A percentile compares a stretch with the other conserved stretches of the same genome.
Evolutionary conservation across 352 stramenopile genomes (phyloP).

Genomic region (Phytophthora boehmeriae): DNA sequence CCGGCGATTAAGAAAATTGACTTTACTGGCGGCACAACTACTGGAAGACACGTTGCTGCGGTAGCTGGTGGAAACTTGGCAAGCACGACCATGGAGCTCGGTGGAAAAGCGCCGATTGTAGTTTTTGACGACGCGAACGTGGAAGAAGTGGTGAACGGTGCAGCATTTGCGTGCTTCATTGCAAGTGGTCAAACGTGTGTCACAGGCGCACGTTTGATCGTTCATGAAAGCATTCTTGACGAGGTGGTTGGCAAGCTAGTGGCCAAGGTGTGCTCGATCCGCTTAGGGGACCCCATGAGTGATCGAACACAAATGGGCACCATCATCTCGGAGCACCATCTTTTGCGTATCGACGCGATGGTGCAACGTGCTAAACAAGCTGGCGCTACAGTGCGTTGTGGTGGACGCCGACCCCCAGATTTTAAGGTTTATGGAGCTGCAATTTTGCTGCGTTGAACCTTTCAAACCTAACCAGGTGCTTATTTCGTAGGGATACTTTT

Average conservation of each 20-base stretch:
- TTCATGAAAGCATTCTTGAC: slow-evolving; percentile 81
- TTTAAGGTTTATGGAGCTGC: slow-evolving; percentile 25
- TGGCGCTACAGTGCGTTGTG: slow-evolving; percentile 77
- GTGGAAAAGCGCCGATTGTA: slow-evolving; percentile 72
- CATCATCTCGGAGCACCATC: slow-evolving; percentile 62
- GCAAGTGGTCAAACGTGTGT: slow-evolving; percentile 84
- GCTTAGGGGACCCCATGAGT: slow-evolving; percentile 58
- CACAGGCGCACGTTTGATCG: slow-evolving; percentile 80
- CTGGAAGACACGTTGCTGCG: slow-evolving; percentile 40
- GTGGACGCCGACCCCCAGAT: slow-evolving; percentile 62
- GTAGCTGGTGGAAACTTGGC: slow-evolving; percentile 49
- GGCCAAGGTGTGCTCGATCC: slow-evolving; percentile 56
- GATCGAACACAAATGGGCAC: slow-evolving; percentile 68
- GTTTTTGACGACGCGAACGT: slow-evolving; percentile 72
- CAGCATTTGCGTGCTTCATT: slow-evolving; percentile 74
- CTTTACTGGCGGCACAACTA: slow-evolving; percentile 55
- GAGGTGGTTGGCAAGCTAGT: slow-evolving; percentile 71
- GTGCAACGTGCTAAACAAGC: slow-evolving; percentile 80
- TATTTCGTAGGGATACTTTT: slow-evolving; percentile 81
- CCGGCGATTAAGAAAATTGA: slow-evolving; percentile 59
- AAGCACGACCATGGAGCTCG: slow-evolving; percentile 68
- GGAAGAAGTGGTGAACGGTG: slow-evolving; percentile 62
- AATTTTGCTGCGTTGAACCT: neutral
- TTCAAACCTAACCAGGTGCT: slow-evolving; percentile 1
- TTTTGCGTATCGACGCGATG: slow-evolving; percentile 68